Evolutionary conservation across 2,329 filamentous ascomycete species (phyloP).

Genomic region (Claviceps spartinae): DNA sequence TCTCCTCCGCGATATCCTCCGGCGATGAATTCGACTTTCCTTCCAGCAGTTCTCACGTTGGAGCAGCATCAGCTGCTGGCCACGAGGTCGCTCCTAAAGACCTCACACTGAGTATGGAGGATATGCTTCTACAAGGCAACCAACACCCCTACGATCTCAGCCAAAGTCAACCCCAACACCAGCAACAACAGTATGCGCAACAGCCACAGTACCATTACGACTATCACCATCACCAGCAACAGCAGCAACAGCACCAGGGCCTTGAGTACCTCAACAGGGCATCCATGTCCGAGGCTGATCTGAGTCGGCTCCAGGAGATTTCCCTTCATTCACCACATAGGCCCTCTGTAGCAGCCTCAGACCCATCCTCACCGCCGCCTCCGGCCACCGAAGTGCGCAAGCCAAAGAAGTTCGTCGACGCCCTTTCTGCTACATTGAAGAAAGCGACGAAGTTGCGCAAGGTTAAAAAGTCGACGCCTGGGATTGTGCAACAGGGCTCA

Average conservation of each 20-base stretch:
- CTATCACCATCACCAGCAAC: background rate
- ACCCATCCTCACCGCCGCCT: conserved; percentile 20
- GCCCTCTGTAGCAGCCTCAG: conserved; percentile 12
- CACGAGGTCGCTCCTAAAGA: conserved; percentile 19
- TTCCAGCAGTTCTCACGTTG: conserved; percentile 20
- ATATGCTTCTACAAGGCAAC: background rate
- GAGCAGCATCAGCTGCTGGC: conserved; percentile 12
- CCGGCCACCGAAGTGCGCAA: conserved; percentile 18
- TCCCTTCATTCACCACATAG: conserved; percentile 27
- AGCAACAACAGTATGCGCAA: conserved; percentile 4
- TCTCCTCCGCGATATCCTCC: conserved; percentile 22
- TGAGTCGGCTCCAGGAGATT: conserved; percentile 34
- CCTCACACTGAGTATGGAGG: conserved; percentile 12
- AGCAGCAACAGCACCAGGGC: conserved; percentile 5
- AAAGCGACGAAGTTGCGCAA: conserved; percentile 24
- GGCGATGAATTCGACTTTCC: conserved; percentile 24
- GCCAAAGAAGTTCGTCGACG: conserved; percentile 27
- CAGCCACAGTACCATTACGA: background rate
- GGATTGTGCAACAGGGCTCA: conserved; percentile 14
- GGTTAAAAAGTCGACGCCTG: conserved; percentile 13
- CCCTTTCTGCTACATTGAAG: conserved; percentile 26
- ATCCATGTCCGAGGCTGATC: conserved; percentile 34
- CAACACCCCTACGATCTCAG: background rate
- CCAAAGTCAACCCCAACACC: conserved; percentile 1
- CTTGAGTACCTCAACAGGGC: conserved; percentile 16